phyloP scores from a whole-genome alignment of 2,329 filamentous ascomycete species.

The Colletotrichum godetiae region DNA sequence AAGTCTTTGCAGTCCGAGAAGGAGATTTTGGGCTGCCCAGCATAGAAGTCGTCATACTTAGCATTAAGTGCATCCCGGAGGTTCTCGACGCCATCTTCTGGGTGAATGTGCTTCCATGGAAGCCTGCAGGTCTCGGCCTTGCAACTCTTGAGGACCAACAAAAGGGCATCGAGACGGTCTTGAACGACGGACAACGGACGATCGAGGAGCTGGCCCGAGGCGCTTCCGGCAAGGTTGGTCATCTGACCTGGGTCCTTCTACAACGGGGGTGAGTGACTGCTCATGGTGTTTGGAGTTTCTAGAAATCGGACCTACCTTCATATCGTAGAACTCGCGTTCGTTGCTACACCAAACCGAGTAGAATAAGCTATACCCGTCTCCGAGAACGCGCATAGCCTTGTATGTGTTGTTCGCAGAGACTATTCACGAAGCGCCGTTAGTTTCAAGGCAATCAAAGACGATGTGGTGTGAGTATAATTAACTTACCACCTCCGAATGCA shows the following conservation, averaged over 20 bases:
- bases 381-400: conserved; percentile 68
- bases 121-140: conserved; percentile 62
- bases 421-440: not conserved
- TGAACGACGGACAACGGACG: conserved; percentile 53
- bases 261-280: not conserved
- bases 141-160: conserved; percentile 72
- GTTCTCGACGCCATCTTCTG: conserved; percentile 60
- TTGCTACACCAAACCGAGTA: conserved; percentile 78
- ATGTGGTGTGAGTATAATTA: too few species aligned
- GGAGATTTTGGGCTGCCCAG: conserved; percentile 57
- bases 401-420: conserved; percentile 64
- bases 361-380: conserved; percentile 67
- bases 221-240: conserved; percentile 51
- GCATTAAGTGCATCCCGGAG: conserved; percentile 61
- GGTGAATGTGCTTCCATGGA: conserved; percentile 69
- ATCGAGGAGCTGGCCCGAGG: conserved; percentile 41
- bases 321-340: conserved; percentile 74
- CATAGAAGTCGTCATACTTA: conserved; percentile 65
- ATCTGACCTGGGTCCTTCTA: conserved; percentile 65
- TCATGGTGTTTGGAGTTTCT: not conserved
- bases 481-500: conserved; percentile 15
- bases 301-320: conserved; percentile 54
- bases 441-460: not conserved
- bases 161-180: conserved; percentile 66
- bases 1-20: conserved; percentile 67